Conservation (phyloP, 805 yeast genomes). For the Wickerhamiella vanderwaltii region DNA sequence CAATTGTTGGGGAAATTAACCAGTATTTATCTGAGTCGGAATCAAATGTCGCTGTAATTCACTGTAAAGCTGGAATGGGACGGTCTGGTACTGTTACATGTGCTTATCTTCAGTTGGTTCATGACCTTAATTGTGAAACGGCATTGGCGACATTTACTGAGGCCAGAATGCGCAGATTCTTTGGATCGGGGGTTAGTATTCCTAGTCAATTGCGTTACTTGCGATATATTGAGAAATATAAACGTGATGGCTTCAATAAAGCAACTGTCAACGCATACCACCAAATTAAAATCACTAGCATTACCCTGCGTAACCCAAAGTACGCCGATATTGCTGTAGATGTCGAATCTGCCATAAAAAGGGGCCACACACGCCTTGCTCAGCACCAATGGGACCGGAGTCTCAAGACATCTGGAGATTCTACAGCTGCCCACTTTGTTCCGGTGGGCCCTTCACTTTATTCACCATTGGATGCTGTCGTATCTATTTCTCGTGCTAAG, state of each 20-base stretch:
- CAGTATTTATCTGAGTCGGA: conserved; percentile 29
- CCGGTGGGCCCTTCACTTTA: conserved; percentile 7
- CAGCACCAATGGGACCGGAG: conserved; percentile 6
- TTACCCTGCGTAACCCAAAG: conserved; percentile 14
- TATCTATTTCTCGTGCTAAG: conserved; percentile 6
- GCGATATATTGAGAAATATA: conserved; percentile 37
- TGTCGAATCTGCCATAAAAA: neutral
- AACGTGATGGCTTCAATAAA: neutral
- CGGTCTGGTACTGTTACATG: conserved; percentile 69
- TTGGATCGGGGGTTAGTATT: conserved; percentile 61
- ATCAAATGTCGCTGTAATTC: conserved; percentile 51
- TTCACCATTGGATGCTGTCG: conserved; percentile 6
- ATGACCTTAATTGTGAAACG: conserved; percentile 30
- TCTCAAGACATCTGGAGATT: conserved; percentile 5
- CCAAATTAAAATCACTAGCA: conserved; percentile 12
- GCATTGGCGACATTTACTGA: conserved; percentile 44
- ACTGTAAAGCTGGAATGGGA: conserved; percentile 89
- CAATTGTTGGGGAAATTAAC: conserved; percentile 36
- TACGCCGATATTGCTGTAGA: conserved; percentile 10
- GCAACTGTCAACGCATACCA: neutral
- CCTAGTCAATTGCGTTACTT: conserved; percentile 57
- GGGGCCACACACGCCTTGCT: neutral
- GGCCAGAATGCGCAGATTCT: conserved; percentile 43
- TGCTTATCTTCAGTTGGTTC: conserved; percentile 51
- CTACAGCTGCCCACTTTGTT: neutral